phyloP scores from a whole-genome alignment of 139 green algal species.

The Zygnema circumcarinatum region DNA sequence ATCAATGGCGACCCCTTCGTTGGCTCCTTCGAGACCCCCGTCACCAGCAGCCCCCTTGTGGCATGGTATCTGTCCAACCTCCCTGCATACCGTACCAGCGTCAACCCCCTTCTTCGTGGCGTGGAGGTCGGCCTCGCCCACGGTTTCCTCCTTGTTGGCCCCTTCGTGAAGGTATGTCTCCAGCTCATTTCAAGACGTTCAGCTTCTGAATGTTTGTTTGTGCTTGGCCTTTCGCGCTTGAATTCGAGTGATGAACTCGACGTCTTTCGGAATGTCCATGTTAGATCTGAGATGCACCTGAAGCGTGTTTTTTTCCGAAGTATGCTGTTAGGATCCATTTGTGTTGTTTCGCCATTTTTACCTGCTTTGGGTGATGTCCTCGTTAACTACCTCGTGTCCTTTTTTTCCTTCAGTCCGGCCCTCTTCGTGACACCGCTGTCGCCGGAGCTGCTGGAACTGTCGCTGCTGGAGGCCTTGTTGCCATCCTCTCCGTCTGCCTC shows the following conservation, averaged over 20 bases:
- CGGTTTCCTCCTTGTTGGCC: constrained; percentile 91
- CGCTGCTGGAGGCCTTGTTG: constrained; percentile 85
- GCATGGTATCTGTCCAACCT: constrained; percentile 92
- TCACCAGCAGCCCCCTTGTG: constrained; percentile 91
- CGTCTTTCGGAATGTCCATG: too few relatives aligned
- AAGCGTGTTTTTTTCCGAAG: too few relatives aligned
- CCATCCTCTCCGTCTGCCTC: constrained; percentile 89
- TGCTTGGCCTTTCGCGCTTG: too few relatives aligned
- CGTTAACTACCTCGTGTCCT: too few relatives aligned
- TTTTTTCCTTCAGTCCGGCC: constrained; percentile 20
- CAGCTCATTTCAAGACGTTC: not conserved
- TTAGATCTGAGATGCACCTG: too few relatives aligned
- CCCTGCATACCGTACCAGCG: constrained; percentile 92
- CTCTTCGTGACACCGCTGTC: constrained; percentile 64
- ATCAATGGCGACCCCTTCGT: constrained; percentile 97
- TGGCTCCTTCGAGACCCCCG: constrained; percentile 94
- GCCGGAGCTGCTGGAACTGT: constrained; percentile 86
- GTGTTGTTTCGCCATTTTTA: too few relatives aligned
- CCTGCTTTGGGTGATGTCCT: too few relatives aligned
- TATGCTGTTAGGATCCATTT: too few relatives aligned
- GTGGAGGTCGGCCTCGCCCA: constrained; percentile 97
- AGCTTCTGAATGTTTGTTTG: not conserved
- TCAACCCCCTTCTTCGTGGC: constrained; percentile 91
- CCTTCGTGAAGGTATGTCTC: constrained; percentile 85
- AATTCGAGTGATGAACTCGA: too few relatives aligned